A percentile compares a stretch with the other conserved stretches of the same genome.
Evolutionary conservation across 108 stramenopile species (phyloP).

Genomic region (Bacterosira constricta): DNA sequence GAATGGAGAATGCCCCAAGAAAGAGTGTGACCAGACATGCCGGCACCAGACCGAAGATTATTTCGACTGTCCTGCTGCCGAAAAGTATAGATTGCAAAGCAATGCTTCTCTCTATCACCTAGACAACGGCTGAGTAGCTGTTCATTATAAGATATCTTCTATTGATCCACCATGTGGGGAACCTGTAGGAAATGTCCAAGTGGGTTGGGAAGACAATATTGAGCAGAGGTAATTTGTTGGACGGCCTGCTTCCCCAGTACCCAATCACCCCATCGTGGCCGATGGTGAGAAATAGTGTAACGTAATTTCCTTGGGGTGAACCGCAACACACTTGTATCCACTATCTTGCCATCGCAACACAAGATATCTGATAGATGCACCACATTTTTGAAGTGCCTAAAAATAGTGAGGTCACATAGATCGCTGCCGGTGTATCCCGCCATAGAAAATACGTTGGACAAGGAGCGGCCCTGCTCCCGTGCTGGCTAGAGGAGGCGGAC

Average conservation of each 20-base stretch:
- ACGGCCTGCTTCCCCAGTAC: background rate
- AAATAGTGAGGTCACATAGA: background rate
- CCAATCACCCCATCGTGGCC: background rate
- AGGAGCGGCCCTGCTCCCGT: background rate
- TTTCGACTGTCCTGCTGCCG: background rate
- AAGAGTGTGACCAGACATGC: too few relatives aligned
- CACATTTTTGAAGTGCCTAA: background rate
- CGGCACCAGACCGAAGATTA: background rate
- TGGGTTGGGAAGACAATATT: background rate
- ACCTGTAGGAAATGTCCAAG: background rate
- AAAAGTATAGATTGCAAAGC: background rate
- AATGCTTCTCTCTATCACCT: too few relatives aligned
- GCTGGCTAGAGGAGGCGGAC: background rate
- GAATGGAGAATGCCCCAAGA: background rate
- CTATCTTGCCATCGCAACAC: background rate
- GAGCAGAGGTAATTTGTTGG: background rate
- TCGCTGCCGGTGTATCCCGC: background rate
- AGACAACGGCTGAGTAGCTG: too few relatives aligned
- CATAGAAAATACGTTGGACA: background rate
- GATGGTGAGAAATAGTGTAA: background rate
- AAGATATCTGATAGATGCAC: background rate
- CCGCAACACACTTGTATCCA: background rate
- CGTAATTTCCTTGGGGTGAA: background rate
- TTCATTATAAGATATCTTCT: too few relatives aligned
- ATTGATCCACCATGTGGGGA: too few relatives aligned